These are phyloP conservation scores for Fomitiporia mediterranea DNA, from an alignment of 1,284 basidiomycete genomes.

Conservation along the genomic window DNA sequence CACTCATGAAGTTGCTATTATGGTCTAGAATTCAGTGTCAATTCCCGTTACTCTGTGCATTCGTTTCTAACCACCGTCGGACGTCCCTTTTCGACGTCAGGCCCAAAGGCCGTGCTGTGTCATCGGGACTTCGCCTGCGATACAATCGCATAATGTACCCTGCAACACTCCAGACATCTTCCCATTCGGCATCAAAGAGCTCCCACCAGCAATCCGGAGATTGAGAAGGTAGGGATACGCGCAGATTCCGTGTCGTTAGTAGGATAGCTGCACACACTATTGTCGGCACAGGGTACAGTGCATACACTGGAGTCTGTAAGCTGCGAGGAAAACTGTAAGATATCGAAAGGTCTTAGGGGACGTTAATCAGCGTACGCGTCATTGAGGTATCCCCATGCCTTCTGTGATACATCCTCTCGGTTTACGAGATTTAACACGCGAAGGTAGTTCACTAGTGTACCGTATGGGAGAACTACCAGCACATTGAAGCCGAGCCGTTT, in stretches of 20 bases:
- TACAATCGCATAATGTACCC: conserved; percentile 80
- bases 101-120: conserved; percentile 40
- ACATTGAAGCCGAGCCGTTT: conserved; percentile 91
- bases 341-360: conserved; percentile 9
- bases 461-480: conserved; percentile 87
- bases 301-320: conserved; percentile 87
- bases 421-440: conserved; percentile 80
- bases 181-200: conserved; percentile 81
- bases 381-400: conserved; percentile 87
- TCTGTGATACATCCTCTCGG: conserved; percentile 65
- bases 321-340: conserved; percentile 36
- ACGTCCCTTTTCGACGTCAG: conserved; percentile 69
- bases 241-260: conserved; percentile 63
- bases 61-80: conserved; percentile 67
- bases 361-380: conserved; percentile 64
- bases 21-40: not conserved
- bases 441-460: conserved; percentile 92
- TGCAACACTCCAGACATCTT: conserved; percentile 78
- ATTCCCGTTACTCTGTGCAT: conserved; percentile 10
- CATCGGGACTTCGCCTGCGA: conserved; percentile 37
- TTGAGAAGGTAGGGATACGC: conserved; percentile 69
- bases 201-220: conserved; percentile 77
- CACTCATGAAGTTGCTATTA: too few species aligned
- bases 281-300: conserved; percentile 81
- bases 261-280: conserved; percentile 86